A percentile compares a stretch with the other conserved stretches of the same genome.
These are phyloP conservation scores for Annulohypoxylon moriforme DNA, from an alignment of 495 filamentous ascomycete species.

Conservation along the genomic window DNA sequence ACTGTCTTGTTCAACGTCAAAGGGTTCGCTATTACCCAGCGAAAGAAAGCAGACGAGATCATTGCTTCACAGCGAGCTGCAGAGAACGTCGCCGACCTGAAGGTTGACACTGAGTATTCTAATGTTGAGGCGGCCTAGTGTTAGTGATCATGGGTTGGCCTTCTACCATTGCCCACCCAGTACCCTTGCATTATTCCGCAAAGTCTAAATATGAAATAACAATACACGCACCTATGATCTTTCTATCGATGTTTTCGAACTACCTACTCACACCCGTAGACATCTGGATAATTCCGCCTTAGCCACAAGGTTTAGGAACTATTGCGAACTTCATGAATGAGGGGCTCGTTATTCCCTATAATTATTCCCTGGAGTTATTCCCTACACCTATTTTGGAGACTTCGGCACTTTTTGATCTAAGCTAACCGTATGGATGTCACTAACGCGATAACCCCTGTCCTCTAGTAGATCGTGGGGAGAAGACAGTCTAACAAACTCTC, in stretches of 20 bases:
- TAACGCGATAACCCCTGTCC: neutral
- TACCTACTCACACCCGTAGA: too few species aligned
- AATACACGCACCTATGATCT: neutral
- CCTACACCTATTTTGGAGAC: neutral
- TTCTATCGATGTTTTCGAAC: too few species aligned
- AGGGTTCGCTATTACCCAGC: neutral
- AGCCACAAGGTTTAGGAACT: neutral
- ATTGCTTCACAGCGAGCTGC: neutral
- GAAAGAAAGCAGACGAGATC: conserved; percentile 3
- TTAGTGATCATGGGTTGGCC: neutral
- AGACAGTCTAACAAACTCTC: too few species aligned
- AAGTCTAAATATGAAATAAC: neutral
- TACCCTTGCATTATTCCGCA: neutral
- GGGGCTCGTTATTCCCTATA: neutral
- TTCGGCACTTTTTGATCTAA: neutral
- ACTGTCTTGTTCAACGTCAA: neutral
- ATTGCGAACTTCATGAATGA: neutral
- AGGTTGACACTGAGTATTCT: neutral
- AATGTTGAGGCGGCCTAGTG: neutral
- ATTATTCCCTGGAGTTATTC: neutral
- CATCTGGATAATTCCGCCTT: too few species aligned
- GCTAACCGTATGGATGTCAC: neutral
- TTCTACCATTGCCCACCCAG: neutral
- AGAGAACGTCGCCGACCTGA: neutral
- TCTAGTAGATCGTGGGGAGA: too few species aligned